A percentile compares a stretch with the other conserved stretches of the same genome.
Evolutionary conservation across 1,284 basidiomycete species (phyloP).

Genomic region (Puccinia horiana): DNA sequence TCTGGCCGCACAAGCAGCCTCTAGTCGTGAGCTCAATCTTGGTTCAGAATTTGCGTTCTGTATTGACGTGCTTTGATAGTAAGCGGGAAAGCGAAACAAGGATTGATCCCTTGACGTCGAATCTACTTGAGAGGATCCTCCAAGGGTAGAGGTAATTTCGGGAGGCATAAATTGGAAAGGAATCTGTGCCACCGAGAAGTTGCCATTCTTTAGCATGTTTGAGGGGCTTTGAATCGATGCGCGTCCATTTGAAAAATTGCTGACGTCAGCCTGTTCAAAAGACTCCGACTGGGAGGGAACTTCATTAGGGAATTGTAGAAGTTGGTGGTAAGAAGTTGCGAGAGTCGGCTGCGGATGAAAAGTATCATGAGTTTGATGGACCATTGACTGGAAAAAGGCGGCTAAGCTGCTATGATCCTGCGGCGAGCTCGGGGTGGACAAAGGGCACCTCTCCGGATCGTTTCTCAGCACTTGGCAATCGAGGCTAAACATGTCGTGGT

Average conservation of each 20-base stretch:
- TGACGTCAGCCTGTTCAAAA: neutral
- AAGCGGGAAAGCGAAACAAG: neutral
- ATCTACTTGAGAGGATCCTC: neutral
- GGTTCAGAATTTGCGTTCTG: neutral
- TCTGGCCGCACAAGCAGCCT: neutral
- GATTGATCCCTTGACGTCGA: neutral
- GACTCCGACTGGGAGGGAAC: neutral
- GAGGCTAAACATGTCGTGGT: neutral
- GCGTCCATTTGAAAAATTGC: neutral
- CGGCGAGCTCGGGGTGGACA: neutral
- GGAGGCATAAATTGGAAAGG: neutral
- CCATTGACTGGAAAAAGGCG: conserved; percentile 8
- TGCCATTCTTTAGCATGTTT: neutral
- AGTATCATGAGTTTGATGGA: neutral
- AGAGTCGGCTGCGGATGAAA: conserved; percentile 5
- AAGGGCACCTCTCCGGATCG: neutral
- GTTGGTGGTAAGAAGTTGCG: neutral
- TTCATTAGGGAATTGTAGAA: conserved; percentile 1
- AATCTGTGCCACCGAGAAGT: neutral
- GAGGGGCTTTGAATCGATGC: neutral
- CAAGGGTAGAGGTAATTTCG: neutral
- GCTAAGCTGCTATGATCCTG: neutral
- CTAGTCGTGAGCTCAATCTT: neutral
- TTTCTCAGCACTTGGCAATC: neutral
- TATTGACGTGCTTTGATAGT: neutral